Evolutionary conservation across 2,329 filamentous ascomycete species (phyloP).

Genomic region (Aureobasidium sp.): DNA sequence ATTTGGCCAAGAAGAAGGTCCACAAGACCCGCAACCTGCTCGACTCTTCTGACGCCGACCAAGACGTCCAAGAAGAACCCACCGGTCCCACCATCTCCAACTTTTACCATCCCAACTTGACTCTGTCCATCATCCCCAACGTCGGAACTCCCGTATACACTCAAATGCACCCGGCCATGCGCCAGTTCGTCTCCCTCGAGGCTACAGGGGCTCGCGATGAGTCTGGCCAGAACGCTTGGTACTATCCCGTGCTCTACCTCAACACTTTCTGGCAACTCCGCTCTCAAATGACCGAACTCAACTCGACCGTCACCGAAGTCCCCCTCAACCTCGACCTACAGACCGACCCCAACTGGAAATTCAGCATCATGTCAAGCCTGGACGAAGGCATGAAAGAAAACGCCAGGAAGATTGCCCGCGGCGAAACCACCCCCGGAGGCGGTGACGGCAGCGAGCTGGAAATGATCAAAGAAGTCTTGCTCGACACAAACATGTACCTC

Average conservation of each 20-base stretch:
- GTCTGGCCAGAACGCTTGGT: slow-evolving; percentile 85
- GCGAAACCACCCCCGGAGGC: slow-evolving; percentile 62
- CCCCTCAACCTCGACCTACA: slow-evolving; percentile 78
- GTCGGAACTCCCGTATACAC: slow-evolving; percentile 62
- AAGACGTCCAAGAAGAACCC: slow-evolving; percentile 46
- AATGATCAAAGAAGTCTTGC: slow-evolving; percentile 90
- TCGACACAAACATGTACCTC: slow-evolving; percentile 90
- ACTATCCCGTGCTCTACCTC: slow-evolving; percentile 80
- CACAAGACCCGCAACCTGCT: slow-evolving; percentile 83
- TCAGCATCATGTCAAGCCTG: slow-evolving; percentile 73
- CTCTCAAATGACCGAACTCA: slow-evolving; percentile 83
- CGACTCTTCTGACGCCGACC: slow-evolving; percentile 41
- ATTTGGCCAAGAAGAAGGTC: slow-evolving; percentile 84
- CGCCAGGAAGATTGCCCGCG: slow-evolving; percentile 68
- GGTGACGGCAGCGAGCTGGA: slow-evolving; percentile 92
- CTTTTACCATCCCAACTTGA: slow-evolving; percentile 94
- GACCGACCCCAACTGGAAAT: slow-evolving; percentile 83
- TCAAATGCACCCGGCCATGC: slow-evolving; percentile 63
- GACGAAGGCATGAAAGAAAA: slow-evolving; percentile 83
- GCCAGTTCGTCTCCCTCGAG: slow-evolving; percentile 74
- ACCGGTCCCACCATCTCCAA: slow-evolving; percentile 66
- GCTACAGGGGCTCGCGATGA: slow-evolving; percentile 72
- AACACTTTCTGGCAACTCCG: slow-evolving; percentile 98
- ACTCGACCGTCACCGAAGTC: slow-evolving; percentile 76
- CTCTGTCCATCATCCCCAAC: slow-evolving; percentile 77